Evolutionary conservation across 1,139 yeast species (phyloP).

Genomic region (Protomyces macrosporus): DNA sequence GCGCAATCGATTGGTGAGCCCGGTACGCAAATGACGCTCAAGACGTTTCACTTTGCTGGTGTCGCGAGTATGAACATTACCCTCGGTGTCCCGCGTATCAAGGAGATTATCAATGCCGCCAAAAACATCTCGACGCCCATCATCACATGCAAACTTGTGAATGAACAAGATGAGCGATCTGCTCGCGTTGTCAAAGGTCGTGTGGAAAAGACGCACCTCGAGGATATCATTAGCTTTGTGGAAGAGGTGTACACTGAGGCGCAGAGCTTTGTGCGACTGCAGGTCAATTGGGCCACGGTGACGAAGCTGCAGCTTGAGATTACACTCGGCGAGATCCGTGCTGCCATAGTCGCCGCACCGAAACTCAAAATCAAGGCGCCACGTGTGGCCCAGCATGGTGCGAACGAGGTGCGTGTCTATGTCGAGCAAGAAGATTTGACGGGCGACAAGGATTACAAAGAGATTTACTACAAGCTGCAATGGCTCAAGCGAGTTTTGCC

Average conservation of each 20-base stretch:
- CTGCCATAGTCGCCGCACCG: conserved; percentile 77
- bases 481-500: conserved; percentile 80
- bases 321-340: conserved; percentile 76
- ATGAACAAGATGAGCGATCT: conserved; percentile 86
- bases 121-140: conserved; percentile 94
- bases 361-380: conserved; percentile 69
- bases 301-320: conserved; percentile 86
- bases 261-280: conserved; percentile 72
- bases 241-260: conserved; percentile 89
- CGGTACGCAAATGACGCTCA: conserved; percentile 97
- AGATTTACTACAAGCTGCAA: conserved; percentile 83
- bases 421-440: conserved; percentile 48
- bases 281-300: conserved; percentile 76
- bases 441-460: conserved; percentile 49
- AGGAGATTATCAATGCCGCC: conserved; percentile 96
- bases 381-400: conserved; percentile 66
- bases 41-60: conserved; percentile 99
- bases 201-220: conserved; percentile 81
- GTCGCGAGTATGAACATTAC: conserved; percentile 99
- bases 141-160: conserved; percentile 87
- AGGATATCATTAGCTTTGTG: conserved; percentile 80
- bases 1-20: conserved; percentile 99
- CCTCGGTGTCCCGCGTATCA: conserved; percentile 97
- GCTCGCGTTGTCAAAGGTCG: conserved; percentile 98
- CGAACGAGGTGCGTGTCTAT: conserved; percentile 67